Percentiles rank a stretch among this genome's conserved stretches.
Conservation (phyloP, 1,284 basidiomycete species). For the Ganoderma lucidum region DNA sequence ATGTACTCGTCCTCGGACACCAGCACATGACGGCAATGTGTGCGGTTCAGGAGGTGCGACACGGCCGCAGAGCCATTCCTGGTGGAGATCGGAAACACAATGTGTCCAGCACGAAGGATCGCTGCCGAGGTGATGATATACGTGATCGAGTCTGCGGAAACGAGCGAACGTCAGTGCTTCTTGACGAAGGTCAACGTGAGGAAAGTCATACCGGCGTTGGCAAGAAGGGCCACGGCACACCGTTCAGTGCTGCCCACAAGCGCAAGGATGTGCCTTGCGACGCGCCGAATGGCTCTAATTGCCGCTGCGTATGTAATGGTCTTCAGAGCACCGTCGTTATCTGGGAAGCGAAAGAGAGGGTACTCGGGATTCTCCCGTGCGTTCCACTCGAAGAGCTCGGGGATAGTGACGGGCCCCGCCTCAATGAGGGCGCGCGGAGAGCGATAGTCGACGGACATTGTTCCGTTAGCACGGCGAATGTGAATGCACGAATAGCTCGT, state of each 20-base stretch:
- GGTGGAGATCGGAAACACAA: conserved; percentile 35
- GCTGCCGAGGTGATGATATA: conserved; percentile 40
- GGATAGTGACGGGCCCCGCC: conserved; percentile 5
- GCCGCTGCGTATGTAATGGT: conserved; percentile 13
- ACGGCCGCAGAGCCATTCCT: conserved; percentile 31
- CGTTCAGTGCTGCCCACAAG: conserved; percentile 4
- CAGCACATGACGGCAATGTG: conserved; percentile 16
- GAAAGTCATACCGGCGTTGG: conserved; percentile 25
- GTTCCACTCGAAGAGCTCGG: conserved; percentile 20
- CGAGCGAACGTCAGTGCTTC: background rate
- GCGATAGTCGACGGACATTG: conserved; percentile 7
- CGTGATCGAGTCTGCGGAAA: conserved; percentile 41
- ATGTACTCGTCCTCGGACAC: conserved; percentile 26
- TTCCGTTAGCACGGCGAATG: background rate
- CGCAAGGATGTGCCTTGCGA: conserved; percentile 6
- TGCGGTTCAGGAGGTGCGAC: conserved; percentile 29
- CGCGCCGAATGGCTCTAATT: conserved; percentile 7
- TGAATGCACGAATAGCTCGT: background rate
- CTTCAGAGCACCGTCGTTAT: background rate
- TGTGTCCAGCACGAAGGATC: conserved; percentile 42
- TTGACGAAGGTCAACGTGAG: background rate
- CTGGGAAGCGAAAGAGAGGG: conserved; percentile 17
- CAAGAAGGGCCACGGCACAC: conserved; percentile 27
- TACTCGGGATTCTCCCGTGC: conserved; percentile 16
- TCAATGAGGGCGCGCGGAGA: conserved; percentile 19